These are phyloP conservation scores for Aspergillus bertholletiae DNA, from an alignment of 495 filamentous ascomycete species.

Conservation along the genomic window DNA sequence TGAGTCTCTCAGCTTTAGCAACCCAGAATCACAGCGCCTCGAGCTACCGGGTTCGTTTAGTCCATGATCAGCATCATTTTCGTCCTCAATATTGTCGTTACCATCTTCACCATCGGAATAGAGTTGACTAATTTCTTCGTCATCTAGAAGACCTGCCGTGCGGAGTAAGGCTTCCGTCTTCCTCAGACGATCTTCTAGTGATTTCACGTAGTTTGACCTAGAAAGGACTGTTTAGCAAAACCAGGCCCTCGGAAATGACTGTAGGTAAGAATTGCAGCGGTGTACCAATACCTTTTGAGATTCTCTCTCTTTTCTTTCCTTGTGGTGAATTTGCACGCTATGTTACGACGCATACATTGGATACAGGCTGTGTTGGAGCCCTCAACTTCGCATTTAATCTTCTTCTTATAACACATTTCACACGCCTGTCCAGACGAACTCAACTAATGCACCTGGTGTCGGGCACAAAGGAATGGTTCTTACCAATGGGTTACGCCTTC, in stretches of 20 bases:
- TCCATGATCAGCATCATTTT: constrained; percentile 56
- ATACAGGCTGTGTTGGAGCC: constrained; percentile 65
- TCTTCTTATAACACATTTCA: constrained; percentile 95
- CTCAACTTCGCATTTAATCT: constrained; percentile 95
- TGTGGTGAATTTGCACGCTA: constrained; percentile 84
- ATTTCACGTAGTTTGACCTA: constrained; percentile 89
- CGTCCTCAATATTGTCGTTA: constrained; percentile 38
- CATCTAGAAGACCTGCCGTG: constrained; percentile 75
- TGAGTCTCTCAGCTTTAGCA: constrained; percentile 1
- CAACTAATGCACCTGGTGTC: constrained; percentile 10
- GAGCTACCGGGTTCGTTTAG: neutral
- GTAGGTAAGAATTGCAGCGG: neutral
- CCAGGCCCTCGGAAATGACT: neutral
- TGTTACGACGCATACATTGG: constrained; percentile 92
- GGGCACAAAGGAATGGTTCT: constrained; percentile 7
- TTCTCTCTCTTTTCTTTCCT: constrained; percentile 88
- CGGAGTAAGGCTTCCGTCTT: constrained; percentile 83
- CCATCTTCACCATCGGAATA: constrained; percentile 47
- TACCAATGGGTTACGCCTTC: constrained; percentile 26
- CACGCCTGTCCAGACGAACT: constrained; percentile 60
- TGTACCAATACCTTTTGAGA: constrained; percentile 68
- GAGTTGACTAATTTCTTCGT: constrained; percentile 68
- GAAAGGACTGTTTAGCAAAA: constrained; percentile 2
- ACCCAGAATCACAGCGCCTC: constrained; percentile 1
- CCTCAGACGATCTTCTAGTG: constrained; percentile 81